Percentiles rank a stretch among this genome's conserved stretches.
Evolutionary conservation across 192 early-diverging fungal species (phyloP).

Genomic region (Phlyctochytrium arcticum): DNA sequence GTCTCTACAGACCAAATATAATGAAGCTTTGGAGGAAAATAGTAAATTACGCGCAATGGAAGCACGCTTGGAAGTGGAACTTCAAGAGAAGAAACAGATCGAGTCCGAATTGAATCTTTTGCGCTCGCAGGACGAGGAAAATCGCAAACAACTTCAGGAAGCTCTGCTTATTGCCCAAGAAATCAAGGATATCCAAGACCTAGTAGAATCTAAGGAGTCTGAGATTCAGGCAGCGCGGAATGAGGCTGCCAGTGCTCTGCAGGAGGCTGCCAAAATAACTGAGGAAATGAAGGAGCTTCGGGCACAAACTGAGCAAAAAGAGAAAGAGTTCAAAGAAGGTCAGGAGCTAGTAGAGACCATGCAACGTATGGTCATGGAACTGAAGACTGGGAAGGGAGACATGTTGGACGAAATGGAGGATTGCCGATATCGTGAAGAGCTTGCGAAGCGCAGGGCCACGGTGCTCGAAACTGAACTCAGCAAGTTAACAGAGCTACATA

Average conservation of each 20-base stretch:
- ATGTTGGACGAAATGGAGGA: slow-evolving; percentile 44
- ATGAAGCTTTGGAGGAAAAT: too few species aligned
- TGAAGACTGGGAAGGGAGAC: slow-evolving; percentile 38
- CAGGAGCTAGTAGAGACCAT: slow-evolving; percentile 28
- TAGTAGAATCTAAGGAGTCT: slow-evolving; percentile 24
- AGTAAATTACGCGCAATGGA: too few species aligned
- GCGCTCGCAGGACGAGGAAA: slow-evolving; percentile 16
- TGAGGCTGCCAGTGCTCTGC: slow-evolving; percentile 2
- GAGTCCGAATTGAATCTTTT: slow-evolving; percentile 9
- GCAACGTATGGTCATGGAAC: slow-evolving; percentile 40
- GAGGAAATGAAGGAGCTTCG: neutral
- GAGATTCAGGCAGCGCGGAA: slow-evolving; percentile 17
- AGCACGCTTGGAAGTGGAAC: too few species aligned
- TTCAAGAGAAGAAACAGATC: too few species aligned
- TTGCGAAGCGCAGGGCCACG: slow-evolving; percentile 22
- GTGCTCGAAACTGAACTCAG: slow-evolving; percentile 28
- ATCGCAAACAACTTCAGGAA: slow-evolving; percentile 19
- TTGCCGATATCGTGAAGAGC: slow-evolving; percentile 29
- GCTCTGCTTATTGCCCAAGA: neutral
- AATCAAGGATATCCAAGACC: slow-evolving; percentile 18
- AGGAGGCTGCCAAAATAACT: neutral
- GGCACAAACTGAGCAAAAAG: slow-evolving; percentile 22
- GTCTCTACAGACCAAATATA: too few species aligned
- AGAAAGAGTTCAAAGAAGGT: slow-evolving; percentile 19
- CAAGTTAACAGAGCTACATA: slow-evolving; percentile 7